A percentile compares a stretch with the other conserved stretches of the same genome.
Evolutionary conservation across 2,329 filamentous ascomycete genomes (phyloP).

Genomic region (Chaetothyriales sp.): DNA sequence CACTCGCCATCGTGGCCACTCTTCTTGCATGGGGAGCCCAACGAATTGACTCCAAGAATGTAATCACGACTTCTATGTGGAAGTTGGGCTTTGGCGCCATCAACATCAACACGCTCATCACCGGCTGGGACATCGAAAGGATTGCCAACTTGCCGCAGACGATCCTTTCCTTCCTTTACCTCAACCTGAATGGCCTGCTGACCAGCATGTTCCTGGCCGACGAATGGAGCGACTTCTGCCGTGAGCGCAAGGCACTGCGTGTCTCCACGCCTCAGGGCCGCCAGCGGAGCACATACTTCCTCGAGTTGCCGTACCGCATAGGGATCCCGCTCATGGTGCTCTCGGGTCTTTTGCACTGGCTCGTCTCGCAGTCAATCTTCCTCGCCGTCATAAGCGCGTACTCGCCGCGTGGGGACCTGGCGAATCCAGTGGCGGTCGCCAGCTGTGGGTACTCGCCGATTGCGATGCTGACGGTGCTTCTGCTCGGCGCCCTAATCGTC

Average conservation of each 20-base stretch:
- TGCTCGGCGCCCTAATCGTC: slow-evolving; percentile 8
- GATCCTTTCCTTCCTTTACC: slow-evolving; percentile 23
- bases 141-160: slow-evolving; percentile 21
- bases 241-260: slow-evolving; percentile 23
- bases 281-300: slow-evolving; percentile 28
- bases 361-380: slow-evolving; percentile 32
- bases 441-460: slow-evolving; percentile 17
- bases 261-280: slow-evolving; percentile 23
- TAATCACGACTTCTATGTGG: background rate
- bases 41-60: background rate
- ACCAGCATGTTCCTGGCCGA: slow-evolving; percentile 33
- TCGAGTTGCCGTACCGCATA: slow-evolving; percentile 27
- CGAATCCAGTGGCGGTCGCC: slow-evolving; percentile 4
- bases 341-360: slow-evolving; percentile 27
- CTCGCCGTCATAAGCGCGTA: slow-evolving; percentile 23
- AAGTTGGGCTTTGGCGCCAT: slow-evolving; percentile 14
- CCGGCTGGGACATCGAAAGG: slow-evolving; percentile 6
- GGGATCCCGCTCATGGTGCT: slow-evolving; percentile 22
- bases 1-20: background rate
- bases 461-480: slow-evolving; percentile 12
- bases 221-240: slow-evolving; percentile 34
- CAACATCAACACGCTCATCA: slow-evolving; percentile 7
- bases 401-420: slow-evolving; percentile 1
- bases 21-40: background rate
- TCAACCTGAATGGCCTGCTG: slow-evolving; percentile 23